Evolutionary conservation across 768 basidiomycete species (phyloP).

Genomic region (Artomyces pyxidatus): DNA sequence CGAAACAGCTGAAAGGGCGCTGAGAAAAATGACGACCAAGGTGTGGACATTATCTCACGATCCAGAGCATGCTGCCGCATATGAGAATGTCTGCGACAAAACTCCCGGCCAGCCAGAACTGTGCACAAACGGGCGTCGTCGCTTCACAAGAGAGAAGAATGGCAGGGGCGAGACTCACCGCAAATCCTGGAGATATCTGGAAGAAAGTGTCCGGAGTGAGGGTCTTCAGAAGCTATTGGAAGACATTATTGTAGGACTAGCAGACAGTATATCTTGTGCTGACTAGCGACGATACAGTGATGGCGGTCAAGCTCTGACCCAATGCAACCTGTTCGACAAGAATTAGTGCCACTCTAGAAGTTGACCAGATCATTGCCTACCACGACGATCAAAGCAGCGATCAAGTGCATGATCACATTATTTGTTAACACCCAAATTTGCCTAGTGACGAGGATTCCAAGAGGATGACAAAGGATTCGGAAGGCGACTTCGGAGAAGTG

Average conservation of each 20-base stretch:
- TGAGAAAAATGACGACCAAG: no score
- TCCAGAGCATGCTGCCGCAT: constrained; percentile 19
- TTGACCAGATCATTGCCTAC: no score
- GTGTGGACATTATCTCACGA: no score
- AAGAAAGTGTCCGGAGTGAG: not conserved
- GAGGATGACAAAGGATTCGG: not conserved
- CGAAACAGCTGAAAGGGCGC: not conserved
- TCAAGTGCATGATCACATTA: not conserved
- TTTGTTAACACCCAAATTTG: not conserved
- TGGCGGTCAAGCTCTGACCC: not conserved
- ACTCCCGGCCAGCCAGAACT: constrained; percentile 23
- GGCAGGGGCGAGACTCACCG: no score
- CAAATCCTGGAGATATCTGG: not conserved
- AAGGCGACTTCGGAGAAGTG: not conserved
- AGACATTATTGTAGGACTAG: no score
- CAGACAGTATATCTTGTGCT: not conserved
- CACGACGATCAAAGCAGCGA: not conserved
- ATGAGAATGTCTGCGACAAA: constrained; percentile 21
- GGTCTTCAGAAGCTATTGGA: not conserved
- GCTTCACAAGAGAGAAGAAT: no score
- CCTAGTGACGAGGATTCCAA: not conserved
- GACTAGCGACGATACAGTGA: not conserved
- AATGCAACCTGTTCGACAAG: not conserved
- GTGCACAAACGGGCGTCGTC: not conserved
- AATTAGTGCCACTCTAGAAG: no score